Evolutionary conservation across 345 rosid species (phyloP), one percentile per base, ranked within the genome.

Genomic region (Populus ilicifolia): DNA sequence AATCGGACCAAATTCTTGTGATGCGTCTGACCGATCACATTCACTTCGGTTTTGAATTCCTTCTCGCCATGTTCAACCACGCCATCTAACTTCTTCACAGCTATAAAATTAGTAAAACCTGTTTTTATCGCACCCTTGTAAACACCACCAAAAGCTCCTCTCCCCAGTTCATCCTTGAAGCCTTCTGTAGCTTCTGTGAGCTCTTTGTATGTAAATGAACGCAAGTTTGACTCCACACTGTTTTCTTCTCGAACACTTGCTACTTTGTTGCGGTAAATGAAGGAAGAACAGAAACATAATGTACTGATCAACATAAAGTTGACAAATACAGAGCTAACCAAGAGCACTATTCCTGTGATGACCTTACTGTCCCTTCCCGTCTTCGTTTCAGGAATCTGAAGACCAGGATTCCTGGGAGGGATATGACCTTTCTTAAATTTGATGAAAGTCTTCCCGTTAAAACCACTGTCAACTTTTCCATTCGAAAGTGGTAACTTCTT

Each of bases 401-500:
- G 69, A 39, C 23, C 67, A 8, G 80, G 69, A 29, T 10, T 50
- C 36, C 41, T 27, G 5, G 0, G 63, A 71, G 75, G 69, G 29
- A 25, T 1, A 20, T 62, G 43, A 23, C 67, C 78, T 80, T 75
- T 80, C 52, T 78, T 68, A 20, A 75, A 27, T 72, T 85, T 85
- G 76, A 85, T 75, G 52, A 82, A 69, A 67, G 84, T 79, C 68
- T 70, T 82, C 2, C 66, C 59, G 9, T 25, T 64, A 66, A 61
- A 50, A 16, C 10, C 48, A 5, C 0, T 14, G 43, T 80, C 71
- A 7, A 50, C 29, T 65, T 74, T 72, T 12, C 88, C 88, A 30
- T 85, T 82, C n/a, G 84, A 78, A 9, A 85, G 82, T 7, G 88
- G 88, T 17, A 80, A 44, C 71, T 80, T 82, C 84, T 85, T 85